Base-by-base conservation (phyloP, 2,329 filamentous ascomycete genomes). In the Exophiala oligosperma region DNA sequence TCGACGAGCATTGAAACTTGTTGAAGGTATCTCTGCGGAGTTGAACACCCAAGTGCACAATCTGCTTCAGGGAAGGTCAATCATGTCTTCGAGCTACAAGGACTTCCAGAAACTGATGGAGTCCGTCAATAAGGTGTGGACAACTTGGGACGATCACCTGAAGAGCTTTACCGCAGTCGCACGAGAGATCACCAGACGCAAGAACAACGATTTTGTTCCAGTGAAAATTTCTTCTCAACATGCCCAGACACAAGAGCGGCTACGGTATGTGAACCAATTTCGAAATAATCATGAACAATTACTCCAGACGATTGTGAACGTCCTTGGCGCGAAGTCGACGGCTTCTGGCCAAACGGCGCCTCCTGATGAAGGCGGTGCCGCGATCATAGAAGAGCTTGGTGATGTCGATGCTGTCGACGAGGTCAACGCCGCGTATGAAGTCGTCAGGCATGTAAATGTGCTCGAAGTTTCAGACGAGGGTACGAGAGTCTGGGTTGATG, bases 161-260 rank as follows among this genome's bases (percentile, higher is more conserved):
- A 97, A 97, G 73, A 94, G 97, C 68, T 99, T 99, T 71, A 97
- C 93, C 14, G 96, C 97, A 66, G 91, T 97, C 63, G 93, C 94
- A 35, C 90, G 94, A 76, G 95, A 99, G 70, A 92, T 96, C 5
- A 97, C 91, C 2, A 85, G 93, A 64, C 89, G 92, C 67, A 86
- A 94, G 66, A 95, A 96, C 69, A 95, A 97, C 74, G 96, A 96
- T 73, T 99, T 99, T 73, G 97, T 99, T 64, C 92, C 93, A 3
- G 97, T 99, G 79, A 97, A 97, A 78, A 92, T 99, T 72, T 84
- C 82, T 64, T 89, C 92, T 61, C 89, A 90, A 67, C 94, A 99
- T 72, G 87, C 85, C 40, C 90, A 93, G 72, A 90, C 94, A 26
- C 92, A 97, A 74, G 88, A 94, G 62, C 87, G 94, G 44, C 81